Conservation (phyloP, 352 stramenopile species). For the Pythium chondricola region DNA sequence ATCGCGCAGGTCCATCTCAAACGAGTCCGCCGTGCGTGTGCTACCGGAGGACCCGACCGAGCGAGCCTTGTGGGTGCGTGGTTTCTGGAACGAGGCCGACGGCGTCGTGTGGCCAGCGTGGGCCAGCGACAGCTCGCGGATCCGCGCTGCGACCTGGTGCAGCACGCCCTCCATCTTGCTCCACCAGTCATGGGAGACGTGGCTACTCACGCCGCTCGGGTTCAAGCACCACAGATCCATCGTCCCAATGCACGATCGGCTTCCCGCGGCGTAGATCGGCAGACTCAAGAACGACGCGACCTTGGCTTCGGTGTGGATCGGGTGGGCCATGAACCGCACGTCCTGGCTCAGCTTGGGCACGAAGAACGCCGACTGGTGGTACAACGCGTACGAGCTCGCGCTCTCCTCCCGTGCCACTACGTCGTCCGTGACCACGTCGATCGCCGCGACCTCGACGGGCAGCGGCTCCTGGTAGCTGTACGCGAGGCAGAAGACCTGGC, state of each 20-base stretch:
- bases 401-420: constrained; percentile 55
- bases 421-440: constrained; percentile 44
- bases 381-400: constrained; percentile 61
- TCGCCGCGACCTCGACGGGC: constrained; percentile 28
- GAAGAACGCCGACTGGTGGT: constrained; percentile 63
- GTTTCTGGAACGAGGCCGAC: constrained; percentile 31
- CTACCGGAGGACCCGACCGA: constrained; percentile 55
- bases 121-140: constrained; percentile 36
- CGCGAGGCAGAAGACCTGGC: constrained; percentile 64
- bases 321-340: constrained; percentile 58
- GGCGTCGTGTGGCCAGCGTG: constrained; percentile 26
- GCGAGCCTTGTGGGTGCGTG: constrained; percentile 31
- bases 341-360: constrained; percentile 55
- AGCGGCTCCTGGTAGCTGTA: constrained; percentile 26
- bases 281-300: constrained; percentile 63
- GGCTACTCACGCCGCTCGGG: constrained; percentile 38
- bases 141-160: constrained; percentile 29
- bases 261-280: constrained; percentile 41
- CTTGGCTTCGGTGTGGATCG: constrained; percentile 51
- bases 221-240: constrained; percentile 64
- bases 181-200: constrained; percentile 63
- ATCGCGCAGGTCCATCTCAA: constrained; percentile 51
- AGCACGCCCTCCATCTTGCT: constrained; percentile 26
- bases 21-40: constrained; percentile 53
- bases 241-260: constrained; percentile 47